These are phyloP conservation scores for Cordia subcordata DNA, from an alignment of 257 asterid species.

Conservation along the genomic window DNA sequence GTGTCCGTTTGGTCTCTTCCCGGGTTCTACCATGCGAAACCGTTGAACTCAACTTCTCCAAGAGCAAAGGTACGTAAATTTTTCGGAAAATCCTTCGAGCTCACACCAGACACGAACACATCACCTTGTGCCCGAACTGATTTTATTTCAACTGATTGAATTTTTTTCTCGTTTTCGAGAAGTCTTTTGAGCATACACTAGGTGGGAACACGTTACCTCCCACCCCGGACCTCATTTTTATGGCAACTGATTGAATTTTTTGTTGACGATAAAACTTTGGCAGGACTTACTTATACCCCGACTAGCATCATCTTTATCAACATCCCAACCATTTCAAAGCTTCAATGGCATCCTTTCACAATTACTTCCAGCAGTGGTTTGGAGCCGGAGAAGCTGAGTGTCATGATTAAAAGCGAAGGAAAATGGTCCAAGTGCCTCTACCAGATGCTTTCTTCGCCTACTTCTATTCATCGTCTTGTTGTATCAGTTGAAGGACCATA, in stretches of 20 bases:
- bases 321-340: conserved; percentile 36
- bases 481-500: conserved; percentile 1
- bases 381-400: conserved; percentile 34
- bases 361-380: conserved; percentile 32
- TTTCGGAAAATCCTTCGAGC: too few relatives aligned
- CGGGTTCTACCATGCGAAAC: conserved; percentile 54
- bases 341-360: conserved; percentile 65
- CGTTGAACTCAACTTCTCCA: conserved; percentile 72
- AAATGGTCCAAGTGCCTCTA: conserved; percentile 45
- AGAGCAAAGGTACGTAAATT: conserved; percentile 38
- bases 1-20: conserved; percentile 52
- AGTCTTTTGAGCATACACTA: too few relatives aligned
- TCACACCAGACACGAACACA: too few relatives aligned
- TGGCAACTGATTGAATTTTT: too few relatives aligned
- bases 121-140: too few relatives aligned
- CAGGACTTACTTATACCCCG: conserved; percentile 35
- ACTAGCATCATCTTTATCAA: conserved; percentile 42
- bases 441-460: conserved; percentile 1
- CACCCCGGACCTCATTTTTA: too few relatives aligned
- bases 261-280: too few relatives aligned
- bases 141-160: too few relatives aligned
- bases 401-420: conserved; percentile 39
- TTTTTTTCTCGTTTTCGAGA: too few relatives aligned
- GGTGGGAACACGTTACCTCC: too few relatives aligned
- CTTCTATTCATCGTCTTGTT: conserved; percentile 1